A percentile compares a stretch with the other conserved stretches of the same genome.
Conservation (phyloP, 257 asterid genomes). For the Solanum medicagineum region DNA sequence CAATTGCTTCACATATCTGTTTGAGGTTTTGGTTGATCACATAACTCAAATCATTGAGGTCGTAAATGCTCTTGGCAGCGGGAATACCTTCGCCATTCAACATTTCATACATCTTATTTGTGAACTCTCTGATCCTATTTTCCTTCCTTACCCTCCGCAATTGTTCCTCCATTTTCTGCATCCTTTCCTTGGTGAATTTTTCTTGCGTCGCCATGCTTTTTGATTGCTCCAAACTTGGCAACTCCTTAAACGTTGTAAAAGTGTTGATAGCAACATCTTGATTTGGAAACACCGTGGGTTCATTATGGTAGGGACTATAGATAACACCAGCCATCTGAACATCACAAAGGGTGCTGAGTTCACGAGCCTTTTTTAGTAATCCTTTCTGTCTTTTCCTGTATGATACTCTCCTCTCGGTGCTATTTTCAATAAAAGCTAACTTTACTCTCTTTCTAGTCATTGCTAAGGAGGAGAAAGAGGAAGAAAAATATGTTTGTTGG, state of each 20-base stretch:
- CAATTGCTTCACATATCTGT: background rate
- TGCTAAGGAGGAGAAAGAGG: background rate
- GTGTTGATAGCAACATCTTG: background rate
- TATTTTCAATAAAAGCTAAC: background rate
- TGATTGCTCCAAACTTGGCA: background rate
- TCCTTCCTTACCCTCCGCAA: background rate
- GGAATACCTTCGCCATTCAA: background rate
- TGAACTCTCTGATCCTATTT: background rate
- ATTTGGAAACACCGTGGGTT: background rate
- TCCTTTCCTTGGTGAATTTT: background rate
- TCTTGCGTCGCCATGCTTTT: background rate
- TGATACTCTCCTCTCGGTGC: background rate
- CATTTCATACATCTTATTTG: background rate
- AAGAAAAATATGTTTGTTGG: background rate
- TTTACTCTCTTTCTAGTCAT: background rate
- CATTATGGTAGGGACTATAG: background rate
- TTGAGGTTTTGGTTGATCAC: background rate
- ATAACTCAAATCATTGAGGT: background rate
- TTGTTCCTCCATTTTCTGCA: background rate
- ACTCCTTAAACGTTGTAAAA: background rate
- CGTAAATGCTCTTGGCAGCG: accelerated
- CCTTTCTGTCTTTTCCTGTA: background rate
- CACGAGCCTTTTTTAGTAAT: background rate
- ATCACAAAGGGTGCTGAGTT: background rate
- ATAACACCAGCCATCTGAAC: background rate